Conservation (phyloP, 2,329 filamentous ascomycete genomes). For the Cercospora citrullina region DNA sequence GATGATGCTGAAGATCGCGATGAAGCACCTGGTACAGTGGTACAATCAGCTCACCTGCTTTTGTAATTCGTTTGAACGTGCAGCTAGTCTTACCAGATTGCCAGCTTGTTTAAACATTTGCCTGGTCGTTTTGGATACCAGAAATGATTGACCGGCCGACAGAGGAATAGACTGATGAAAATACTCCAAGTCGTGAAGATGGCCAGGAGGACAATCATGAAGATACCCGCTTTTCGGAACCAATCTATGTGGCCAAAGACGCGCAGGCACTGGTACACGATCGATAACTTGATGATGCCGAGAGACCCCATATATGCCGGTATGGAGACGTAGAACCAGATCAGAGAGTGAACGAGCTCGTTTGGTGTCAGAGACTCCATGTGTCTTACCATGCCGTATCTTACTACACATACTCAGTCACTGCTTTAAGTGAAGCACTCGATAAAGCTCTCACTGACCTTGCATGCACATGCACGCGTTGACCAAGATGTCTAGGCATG, state of each 20-base stretch:
- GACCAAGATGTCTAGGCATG: not conserved
- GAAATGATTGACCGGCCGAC: constrained; percentile 23
- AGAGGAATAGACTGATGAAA: constrained; percentile 9
- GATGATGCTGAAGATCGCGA: constrained; percentile 36
- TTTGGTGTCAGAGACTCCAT: constrained; percentile 18
- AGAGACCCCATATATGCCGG: constrained; percentile 24
- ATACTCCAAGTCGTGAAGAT: constrained; percentile 19
- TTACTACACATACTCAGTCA: constrained; percentile 15
- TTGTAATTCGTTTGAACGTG: not conserved
- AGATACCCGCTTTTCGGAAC: constrained; percentile 17
- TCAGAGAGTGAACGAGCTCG: constrained; percentile 11
- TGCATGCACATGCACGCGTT: constrained; percentile 4
- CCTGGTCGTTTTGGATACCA: constrained; percentile 31
- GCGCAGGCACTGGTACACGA: constrained; percentile 25
- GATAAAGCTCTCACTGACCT: not conserved
- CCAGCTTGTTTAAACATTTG: constrained; percentile 27
- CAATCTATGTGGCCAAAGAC: constrained; percentile 26
- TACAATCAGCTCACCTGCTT: not conserved
- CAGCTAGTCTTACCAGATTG: constrained; percentile 28
- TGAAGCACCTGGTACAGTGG: constrained; percentile 26
- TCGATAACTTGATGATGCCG: constrained; percentile 25
- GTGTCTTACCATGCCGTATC: constrained; percentile 26
- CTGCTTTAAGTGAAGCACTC: not conserved
- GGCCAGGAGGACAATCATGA: not conserved
- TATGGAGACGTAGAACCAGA: constrained; percentile 23